Percentiles rank a stretch among this genome's conserved stretches.
Conservation (phyloP, 441 rosid genomes). For the Biscutella laevigata region DNA sequence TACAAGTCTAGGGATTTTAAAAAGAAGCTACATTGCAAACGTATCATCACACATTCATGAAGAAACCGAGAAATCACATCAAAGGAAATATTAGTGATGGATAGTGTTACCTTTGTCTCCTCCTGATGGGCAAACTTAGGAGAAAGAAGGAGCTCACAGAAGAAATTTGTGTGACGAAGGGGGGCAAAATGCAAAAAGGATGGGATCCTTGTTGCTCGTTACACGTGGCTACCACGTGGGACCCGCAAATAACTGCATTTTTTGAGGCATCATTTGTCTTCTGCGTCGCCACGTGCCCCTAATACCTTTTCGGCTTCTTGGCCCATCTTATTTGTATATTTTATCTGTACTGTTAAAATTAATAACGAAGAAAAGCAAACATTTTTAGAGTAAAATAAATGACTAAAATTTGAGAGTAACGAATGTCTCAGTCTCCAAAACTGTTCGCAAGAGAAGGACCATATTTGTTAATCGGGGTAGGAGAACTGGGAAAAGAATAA, state of each 20-base stretch:
- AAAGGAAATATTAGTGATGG: neutral
- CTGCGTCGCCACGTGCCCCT: slow-evolving; percentile 10
- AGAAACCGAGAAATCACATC: neutral
- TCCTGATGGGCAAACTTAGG: neutral
- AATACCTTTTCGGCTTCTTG: no score
- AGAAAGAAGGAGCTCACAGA: neutral
- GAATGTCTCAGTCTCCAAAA: no score
- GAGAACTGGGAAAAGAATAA: no score
- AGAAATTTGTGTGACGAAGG: neutral
- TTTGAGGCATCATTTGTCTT: slow-evolving; percentile 14
- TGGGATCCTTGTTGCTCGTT: slow-evolving; percentile 2
- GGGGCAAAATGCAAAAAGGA: slow-evolving; percentile 14
- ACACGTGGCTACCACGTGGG: slow-evolving; percentile 24
- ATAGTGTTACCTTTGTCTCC: neutral
- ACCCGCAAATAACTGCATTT: slow-evolving; percentile 17
- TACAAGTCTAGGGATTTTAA: neutral
- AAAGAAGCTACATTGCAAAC: neutral
- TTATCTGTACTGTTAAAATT: no score
- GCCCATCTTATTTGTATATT: no score
- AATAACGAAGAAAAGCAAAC: no score
- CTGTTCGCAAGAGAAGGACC: no score
- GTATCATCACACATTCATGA: neutral
- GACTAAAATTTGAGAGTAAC: no score
- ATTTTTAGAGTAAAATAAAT: no score
- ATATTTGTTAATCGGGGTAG: no score